A percentile compares a stretch with the other conserved stretches of the same genome.
phyloP scores from a whole-genome alignment of 176 grass and related monocot genomes.

The Otatea glauca region DNA sequence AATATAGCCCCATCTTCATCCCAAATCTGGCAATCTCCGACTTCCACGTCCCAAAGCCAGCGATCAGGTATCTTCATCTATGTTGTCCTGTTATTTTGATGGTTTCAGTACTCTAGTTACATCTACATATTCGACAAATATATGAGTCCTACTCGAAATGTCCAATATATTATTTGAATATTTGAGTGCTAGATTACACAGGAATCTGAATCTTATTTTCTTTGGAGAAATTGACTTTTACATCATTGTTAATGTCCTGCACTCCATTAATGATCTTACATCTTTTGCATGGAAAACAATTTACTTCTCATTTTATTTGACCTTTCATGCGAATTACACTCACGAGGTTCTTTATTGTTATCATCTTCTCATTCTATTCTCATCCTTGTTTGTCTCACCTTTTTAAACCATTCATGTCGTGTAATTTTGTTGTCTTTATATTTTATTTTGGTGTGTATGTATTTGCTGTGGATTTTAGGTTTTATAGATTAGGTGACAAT shows the following conservation, averaged over 20 bases:
- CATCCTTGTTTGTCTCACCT: constrained; percentile 9
- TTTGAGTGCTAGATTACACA: constrained; percentile 5
- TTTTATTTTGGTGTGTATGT: constrained; percentile 5
- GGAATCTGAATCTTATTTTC: constrained; percentile 23
- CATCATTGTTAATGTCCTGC: constrained; percentile 2
- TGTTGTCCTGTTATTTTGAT: constrained; percentile 9
- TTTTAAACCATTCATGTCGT: constrained; percentile 25
- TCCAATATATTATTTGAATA: constrained; percentile 6
- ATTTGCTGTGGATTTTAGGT: not conserved
- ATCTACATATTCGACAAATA: not conserved
- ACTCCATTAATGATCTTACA: constrained; percentile 4
- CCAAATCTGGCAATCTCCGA: too few relatives aligned
- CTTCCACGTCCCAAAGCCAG: too few relatives aligned
- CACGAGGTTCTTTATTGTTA: constrained; percentile 9
- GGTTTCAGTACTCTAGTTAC: constrained; percentile 6
- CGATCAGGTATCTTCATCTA: constrained; percentile 46
- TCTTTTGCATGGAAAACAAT: constrained; percentile 3
- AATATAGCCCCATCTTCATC: too few relatives aligned
- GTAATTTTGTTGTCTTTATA: not conserved
- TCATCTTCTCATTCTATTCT: not conserved
- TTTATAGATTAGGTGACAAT: constrained; percentile 54
- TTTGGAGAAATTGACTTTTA: not conserved
- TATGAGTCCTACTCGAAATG: not conserved
- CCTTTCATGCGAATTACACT: constrained; percentile 22
- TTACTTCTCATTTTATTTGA: constrained; percentile 23